Conservation (phyloP, 345 rosid genomes). For the Anacardium occidentale region DNA sequence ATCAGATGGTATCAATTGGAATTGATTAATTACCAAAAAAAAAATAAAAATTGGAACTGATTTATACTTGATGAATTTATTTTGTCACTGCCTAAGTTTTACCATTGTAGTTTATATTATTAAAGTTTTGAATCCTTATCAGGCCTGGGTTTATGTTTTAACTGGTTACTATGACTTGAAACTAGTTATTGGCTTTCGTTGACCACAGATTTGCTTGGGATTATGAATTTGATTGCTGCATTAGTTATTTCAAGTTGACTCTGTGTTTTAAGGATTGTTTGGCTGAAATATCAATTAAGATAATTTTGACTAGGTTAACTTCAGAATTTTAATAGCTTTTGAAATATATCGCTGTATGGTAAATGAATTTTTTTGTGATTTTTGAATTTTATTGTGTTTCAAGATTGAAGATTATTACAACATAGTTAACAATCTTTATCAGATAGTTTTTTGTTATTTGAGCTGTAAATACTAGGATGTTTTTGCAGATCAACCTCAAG, state of each 20-base stretch:
- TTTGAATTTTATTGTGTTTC: not conserved
- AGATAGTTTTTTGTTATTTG: conserved; percentile 13
- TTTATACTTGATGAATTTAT: not conserved
- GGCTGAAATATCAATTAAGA: not conserved
- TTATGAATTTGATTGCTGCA: not conserved
- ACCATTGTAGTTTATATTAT: not conserved
- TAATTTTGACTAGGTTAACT: not conserved
- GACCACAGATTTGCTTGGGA: not conserved
- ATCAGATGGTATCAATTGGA: conserved; percentile 1
- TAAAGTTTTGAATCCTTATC: not conserved
- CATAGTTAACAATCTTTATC: not conserved
- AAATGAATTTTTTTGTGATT: not conserved
- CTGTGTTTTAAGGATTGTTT: conserved; percentile 4
- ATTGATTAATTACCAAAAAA: no score
- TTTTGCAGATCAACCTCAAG: conserved; percentile 59
- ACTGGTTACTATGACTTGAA: not conserved
- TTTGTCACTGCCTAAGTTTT: not conserved
- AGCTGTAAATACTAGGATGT: conserved; percentile 9
- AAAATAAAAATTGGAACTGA: no score
- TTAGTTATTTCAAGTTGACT: not conserved
- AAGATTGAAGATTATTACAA: not conserved
- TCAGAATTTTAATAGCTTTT: not conserved
- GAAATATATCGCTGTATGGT: no score
- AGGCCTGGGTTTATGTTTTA: not conserved
- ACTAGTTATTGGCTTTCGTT: not conserved